Evolutionary conservation across 805 yeast genomes (phyloP).

Genomic region (Wickerhamiella shivajii): DNA sequence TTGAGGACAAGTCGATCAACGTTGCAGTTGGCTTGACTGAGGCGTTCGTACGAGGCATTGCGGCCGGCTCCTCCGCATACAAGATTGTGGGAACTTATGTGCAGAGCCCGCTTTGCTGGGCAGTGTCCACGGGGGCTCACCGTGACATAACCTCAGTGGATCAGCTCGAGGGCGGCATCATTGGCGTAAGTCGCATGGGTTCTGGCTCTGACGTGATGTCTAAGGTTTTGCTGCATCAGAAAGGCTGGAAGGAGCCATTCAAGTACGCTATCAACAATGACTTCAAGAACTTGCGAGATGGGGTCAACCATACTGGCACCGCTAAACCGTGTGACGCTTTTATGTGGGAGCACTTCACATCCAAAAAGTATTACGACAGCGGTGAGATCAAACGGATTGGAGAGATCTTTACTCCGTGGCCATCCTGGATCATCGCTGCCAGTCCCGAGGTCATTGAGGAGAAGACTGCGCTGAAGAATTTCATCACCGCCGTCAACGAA

Average conservation of each 20-base stretch:
- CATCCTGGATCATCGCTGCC: constrained; percentile 75
- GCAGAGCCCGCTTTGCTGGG: constrained; percentile 78
- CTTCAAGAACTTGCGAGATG: constrained; percentile 62
- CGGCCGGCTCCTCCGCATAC: constrained; percentile 51
- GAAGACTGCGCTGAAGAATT: constrained; percentile 24
- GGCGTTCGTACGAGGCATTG: constrained; percentile 73
- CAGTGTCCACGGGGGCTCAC: constrained; percentile 60
- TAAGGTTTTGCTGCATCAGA: constrained; percentile 57
- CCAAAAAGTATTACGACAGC: constrained; percentile 68
- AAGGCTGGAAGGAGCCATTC: constrained; percentile 31
- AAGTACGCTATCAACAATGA: constrained; percentile 46
- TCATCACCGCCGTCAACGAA: constrained; percentile 40
- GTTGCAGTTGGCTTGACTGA: constrained; percentile 83
- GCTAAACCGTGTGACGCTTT: constrained; percentile 56
- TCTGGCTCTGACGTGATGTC: constrained; percentile 89
- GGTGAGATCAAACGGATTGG: constrained; percentile 73
- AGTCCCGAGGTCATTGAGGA: constrained; percentile 28
- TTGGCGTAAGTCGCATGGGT: constrained; percentile 79
- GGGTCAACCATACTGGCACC: constrained; percentile 46
- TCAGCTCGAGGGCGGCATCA: constrained; percentile 44
- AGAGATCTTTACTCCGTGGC: constrained; percentile 91
- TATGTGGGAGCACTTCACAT: constrained; percentile 93
- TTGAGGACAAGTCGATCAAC: constrained; percentile 46
- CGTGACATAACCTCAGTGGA: constrained; percentile 37
- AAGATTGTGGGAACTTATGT: constrained; percentile 72